A percentile compares a stretch with the other conserved stretches of the same genome.
These are phyloP conservation scores for Musa balbisiana DNA, from an alignment of 202 grass and related monocot genomes.

Conservation along the genomic window DNA sequence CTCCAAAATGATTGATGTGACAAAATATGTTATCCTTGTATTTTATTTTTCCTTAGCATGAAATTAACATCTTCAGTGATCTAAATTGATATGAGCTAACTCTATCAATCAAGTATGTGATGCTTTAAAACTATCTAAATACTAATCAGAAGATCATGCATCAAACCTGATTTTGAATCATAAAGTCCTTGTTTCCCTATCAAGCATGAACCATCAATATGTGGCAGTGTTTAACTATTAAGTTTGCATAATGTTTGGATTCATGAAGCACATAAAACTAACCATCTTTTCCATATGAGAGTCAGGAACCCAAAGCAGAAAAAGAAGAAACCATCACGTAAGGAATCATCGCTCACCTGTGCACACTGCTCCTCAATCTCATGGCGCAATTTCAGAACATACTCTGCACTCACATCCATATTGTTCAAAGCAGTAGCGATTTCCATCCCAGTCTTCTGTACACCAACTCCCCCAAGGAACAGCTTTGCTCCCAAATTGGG, in stretches of 20 bases:
- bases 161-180: too few relatives aligned
- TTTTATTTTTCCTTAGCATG: too few relatives aligned
- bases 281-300: too few relatives aligned
- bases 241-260: neutral
- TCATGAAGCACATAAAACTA: too few relatives aligned
- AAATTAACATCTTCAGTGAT: too few relatives aligned
- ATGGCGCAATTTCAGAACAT: conserved; percentile 81
- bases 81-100: too few relatives aligned
- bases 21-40: too few relatives aligned
- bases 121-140: too few relatives aligned
- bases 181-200: neutral
- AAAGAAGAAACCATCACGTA: neutral
- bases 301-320: too few relatives aligned
- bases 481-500: conserved; percentile 81
- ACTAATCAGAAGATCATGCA: too few relatives aligned
- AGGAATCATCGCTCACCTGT: conserved; percentile 38
- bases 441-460: conserved; percentile 81
- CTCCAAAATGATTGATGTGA: too few relatives aligned
- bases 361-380: conserved; percentile 77
- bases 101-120: too few relatives aligned
- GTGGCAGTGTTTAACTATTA: neutral
- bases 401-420: conserved; percentile 85
- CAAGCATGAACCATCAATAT: neutral
- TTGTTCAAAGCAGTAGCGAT: conserved; percentile 83
- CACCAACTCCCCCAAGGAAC: conserved; percentile 76